Evolutionary conservation across 495 filamentous ascomycete species (phyloP), one percentile per base, ranked within the genome.

Genomic region (Rostrohypoxylon terebratum): DNA sequence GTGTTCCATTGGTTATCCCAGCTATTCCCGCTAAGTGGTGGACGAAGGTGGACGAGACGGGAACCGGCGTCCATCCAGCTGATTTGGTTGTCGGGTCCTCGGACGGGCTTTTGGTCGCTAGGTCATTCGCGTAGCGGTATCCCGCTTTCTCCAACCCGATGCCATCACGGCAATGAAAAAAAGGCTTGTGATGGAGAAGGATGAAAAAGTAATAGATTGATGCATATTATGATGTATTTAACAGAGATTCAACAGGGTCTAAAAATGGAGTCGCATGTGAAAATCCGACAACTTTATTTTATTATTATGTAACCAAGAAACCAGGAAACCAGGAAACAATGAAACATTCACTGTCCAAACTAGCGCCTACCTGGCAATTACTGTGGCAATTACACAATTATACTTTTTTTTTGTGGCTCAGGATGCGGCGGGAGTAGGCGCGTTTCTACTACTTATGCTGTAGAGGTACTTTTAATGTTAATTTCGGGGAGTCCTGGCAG

Each of bases 1-100:
- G 44, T 59, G 69, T 42, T 66, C 66, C 62, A 69, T 73, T 74
- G 62, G 66, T 59, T 61, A 34, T 42, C 23, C 59, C 59, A 38
- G 59, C 10, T 25, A 57, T n/a, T n/a, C n/a, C n/a, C n/a, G n/a
- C n/a, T n/a, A n/a, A n/a, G n/a, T n/a, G n/a, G n/a, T n/a, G n/a
- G n/a, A n/a, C n/a, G n/a, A n/a, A n/a, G 20, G 25, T 62, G 66
- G 58, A 34, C 47, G 33, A 64, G 54, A 59, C 65, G 59, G 70
- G 59, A 53, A 48, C 50, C 65, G 65, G 70, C 64, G 60, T 38
- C 64, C n/a, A 28, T 71, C n/a, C 14, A 65, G 59, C 40, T 63
- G 53, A 53, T 55, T 44, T 51, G 18, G 31, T 25, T 25, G 21
- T 65, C 71, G 54, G 71, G 40, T 53, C 50, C 14, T 68, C 60